Evolutionary conservation across 2,329 filamentous ascomycete species (phyloP).

Genomic region (Aspergillus thermomutatus): DNA sequence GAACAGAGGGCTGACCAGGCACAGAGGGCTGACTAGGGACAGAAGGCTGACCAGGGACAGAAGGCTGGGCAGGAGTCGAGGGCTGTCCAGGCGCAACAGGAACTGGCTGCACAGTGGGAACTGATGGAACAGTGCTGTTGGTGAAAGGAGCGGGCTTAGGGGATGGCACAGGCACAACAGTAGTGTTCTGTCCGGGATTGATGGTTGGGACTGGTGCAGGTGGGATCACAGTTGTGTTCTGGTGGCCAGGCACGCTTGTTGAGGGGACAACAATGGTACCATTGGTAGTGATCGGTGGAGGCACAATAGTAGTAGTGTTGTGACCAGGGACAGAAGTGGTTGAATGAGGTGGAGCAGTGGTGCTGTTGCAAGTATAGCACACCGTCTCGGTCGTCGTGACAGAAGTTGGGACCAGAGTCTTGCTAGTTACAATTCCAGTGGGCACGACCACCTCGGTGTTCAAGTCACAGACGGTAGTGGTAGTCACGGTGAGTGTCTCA

Average conservation of each 20-base stretch:
- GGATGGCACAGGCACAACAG: constrained; percentile 6
- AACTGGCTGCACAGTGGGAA: background rate
- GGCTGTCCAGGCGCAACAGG: constrained; percentile 5
- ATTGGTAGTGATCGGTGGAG: constrained; percentile 7
- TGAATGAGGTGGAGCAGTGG: background rate
- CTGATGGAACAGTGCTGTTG: constrained; percentile 2
- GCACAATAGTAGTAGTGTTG: constrained; percentile 6
- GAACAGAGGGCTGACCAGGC: constrained; percentile 3
- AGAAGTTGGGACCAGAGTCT: constrained; percentile 10
- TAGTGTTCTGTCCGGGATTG: no score
- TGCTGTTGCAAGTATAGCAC: constrained; percentile 1
- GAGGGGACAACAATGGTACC: constrained; percentile 1
- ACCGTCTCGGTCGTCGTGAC: background rate
- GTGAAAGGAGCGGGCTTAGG: constrained; percentile 11
- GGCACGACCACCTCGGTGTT: constrained; percentile 9
- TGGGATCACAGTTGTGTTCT: no score
- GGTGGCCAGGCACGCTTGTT: no score
- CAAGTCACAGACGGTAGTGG: constrained; percentile 25
- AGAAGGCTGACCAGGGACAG: background rate
- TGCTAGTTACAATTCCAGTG: constrained; percentile 10
- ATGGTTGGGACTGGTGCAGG: no score
- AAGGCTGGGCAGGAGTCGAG: constrained; percentile 2
- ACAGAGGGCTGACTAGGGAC: background rate
- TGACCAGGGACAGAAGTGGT: constrained; percentile 10
- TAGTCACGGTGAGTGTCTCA: constrained; percentile 28